A percentile compares a stretch with the other conserved stretches of the same genome.
phyloP scores from a whole-genome alignment of 2,329 filamentous ascomycete species.

The Pyricularia grisea region DNA sequence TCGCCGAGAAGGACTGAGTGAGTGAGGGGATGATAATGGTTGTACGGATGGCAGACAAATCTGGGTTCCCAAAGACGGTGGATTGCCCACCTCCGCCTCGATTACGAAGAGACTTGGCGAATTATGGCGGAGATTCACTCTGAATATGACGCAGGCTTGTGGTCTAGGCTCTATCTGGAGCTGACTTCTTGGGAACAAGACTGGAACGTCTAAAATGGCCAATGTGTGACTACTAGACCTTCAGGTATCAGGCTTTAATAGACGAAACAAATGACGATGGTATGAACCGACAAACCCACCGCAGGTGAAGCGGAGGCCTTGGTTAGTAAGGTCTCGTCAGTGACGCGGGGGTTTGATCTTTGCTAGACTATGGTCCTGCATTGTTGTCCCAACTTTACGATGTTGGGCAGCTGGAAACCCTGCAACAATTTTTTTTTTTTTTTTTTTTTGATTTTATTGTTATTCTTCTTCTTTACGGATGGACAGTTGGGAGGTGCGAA shows the following conservation, averaged over 20 bases:
- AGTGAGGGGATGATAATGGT: not conserved
- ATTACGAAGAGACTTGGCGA: not conserved
- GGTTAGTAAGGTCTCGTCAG: not conserved
- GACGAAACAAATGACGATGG: not conserved
- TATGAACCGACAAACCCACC: not conserved
- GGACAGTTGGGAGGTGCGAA: not conserved
- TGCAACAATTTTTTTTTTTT: not conserved
- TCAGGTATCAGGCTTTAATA: not conserved
- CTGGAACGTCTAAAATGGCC: not conserved
- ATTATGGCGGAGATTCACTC: not conserved
- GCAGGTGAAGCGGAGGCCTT: not conserved
- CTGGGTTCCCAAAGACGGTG: not conserved
- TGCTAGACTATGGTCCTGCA: not conserved
- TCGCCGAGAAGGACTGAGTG: slow-evolving; percentile 86
- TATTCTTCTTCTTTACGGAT: not conserved
- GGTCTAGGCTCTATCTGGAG: not conserved
- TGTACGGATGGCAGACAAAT: not conserved
- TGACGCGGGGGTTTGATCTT: not conserved
- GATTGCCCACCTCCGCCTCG: not conserved
- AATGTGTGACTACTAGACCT: not conserved
- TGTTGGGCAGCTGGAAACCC: not conserved
- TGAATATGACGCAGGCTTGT: not conserved
- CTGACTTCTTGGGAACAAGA: not conserved
- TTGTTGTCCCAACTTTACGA: not conserved
- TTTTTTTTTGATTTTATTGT: not conserved